Evolutionary conservation across 148 eudicot genomes (phyloP).

Genomic region (Silene uniflora): DNA sequence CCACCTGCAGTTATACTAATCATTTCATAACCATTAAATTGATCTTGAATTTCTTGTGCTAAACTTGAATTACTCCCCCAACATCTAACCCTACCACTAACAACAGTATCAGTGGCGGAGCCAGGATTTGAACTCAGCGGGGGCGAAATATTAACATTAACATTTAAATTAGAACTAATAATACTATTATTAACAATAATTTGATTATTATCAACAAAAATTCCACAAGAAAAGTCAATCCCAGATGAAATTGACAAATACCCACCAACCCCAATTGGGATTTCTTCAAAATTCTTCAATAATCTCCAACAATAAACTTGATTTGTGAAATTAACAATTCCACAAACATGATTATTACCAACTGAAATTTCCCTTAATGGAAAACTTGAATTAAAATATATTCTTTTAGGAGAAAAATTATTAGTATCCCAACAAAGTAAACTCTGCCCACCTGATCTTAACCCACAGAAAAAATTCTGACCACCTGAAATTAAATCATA

Average conservation of each 20-base stretch:
- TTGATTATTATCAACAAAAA: conserved; percentile 21
- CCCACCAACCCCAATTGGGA: conserved; percentile 9
- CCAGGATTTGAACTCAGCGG: too few species aligned
- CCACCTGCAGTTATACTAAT: conserved; percentile 45
- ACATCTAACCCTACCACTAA: conserved; percentile 39
- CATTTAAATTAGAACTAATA: not conserved
- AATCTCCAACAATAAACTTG: conserved; percentile 36
- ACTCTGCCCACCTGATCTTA: conserved; percentile 56
- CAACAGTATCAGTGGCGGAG: not conserved
- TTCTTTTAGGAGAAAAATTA: conserved; percentile 48
- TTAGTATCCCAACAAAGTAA: conserved; percentile 67
- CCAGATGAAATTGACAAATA: conserved; percentile 66
- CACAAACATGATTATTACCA: conserved; percentile 66
- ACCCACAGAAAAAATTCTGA: conserved; percentile 55
- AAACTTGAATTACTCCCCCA: conserved; percentile 50
- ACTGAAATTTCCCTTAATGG: conserved; percentile 41
- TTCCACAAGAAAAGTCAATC: conserved; percentile 68
- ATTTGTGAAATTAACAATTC: conserved; percentile 32
- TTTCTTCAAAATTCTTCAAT: conserved; percentile 18
- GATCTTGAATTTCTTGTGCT: conserved; percentile 35
- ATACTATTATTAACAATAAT: not conserved
- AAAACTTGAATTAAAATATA: conserved; percentile 32
- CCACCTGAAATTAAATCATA: conserved; percentile 72
- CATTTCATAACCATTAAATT: conserved; percentile 42
- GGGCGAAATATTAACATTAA: too few species aligned